Percentiles rank a stretch among this genome's conserved stretches.
Evolutionary conservation across 441 rosid genomes (phyloP).

Genomic region (Bocquillonia castaneifolia): DNA sequence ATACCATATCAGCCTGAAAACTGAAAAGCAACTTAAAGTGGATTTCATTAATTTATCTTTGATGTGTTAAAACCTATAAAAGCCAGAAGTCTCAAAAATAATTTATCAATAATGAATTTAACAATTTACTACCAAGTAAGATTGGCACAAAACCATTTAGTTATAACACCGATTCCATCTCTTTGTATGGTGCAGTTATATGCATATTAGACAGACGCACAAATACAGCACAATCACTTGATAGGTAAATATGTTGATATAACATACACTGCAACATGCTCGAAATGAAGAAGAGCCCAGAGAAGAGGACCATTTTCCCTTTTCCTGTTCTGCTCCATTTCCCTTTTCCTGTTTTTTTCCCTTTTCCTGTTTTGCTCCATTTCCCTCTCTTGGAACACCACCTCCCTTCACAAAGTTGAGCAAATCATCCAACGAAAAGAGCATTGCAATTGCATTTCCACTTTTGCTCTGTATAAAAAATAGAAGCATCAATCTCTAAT

Average conservation of each 20-base stretch:
- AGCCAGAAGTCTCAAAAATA: background rate
- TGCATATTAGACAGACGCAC: conserved; percentile 5
- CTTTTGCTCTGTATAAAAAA: conserved; percentile 42
- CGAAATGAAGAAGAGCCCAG: conserved; percentile 36
- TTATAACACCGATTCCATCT: background rate
- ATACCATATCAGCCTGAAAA: background rate
- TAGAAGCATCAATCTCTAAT: background rate
- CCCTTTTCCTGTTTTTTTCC: no score
- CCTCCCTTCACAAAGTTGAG: conserved; percentile 46
- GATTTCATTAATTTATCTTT: background rate
- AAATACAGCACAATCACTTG: conserved; percentile 8
- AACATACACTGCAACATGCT: conserved; percentile 55
- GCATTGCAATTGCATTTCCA: conserved; percentile 30
- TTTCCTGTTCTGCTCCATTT: conserved; percentile 31
- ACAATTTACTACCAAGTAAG: background rate
- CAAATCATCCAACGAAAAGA: conserved; percentile 58
- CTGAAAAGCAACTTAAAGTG: no score
- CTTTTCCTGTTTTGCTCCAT: conserved; percentile 29
- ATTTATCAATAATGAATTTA: background rate
- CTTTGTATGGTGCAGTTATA: background rate
- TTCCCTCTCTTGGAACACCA: conserved; percentile 28
- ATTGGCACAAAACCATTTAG: background rate
- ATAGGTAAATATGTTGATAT: conserved; percentile 20
- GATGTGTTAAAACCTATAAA: background rate
- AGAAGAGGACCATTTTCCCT: conserved; percentile 30